A percentile compares a stretch with the other conserved stretches of the same genome.
Conservation (phyloP, 306 rosid species). For the Ormosia emarginata region DNA sequence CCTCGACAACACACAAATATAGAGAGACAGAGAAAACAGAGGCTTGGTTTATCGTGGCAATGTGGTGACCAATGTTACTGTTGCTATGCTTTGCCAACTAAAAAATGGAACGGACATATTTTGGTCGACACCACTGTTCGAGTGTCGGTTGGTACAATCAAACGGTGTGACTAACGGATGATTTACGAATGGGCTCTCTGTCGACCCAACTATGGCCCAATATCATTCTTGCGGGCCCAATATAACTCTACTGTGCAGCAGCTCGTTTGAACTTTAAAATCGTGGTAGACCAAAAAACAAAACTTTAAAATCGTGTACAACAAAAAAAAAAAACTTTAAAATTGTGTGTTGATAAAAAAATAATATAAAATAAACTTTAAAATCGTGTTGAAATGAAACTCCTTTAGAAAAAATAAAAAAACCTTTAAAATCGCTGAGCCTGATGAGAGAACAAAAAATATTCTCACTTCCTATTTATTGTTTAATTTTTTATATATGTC, state of each 20-base stretch:
- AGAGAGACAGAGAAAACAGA: not conserved
- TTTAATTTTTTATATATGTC: too few relatives aligned
- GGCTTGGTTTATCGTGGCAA: not conserved
- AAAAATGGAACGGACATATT: not conserved
- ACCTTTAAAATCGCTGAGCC: too few relatives aligned
- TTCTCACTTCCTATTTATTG: too few relatives aligned
- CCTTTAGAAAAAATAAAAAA: too few relatives aligned
- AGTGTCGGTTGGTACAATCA: slow-evolving; percentile 35
- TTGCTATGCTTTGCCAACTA: not conserved
- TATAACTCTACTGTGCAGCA: not conserved
- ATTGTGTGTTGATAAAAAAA: too few relatives aligned
- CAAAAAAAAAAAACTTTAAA: too few relatives aligned
- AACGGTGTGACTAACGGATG: not conserved
- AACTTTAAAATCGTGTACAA: too few relatives aligned
- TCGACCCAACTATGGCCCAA: slow-evolving; percentile 15
- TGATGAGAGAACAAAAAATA: too few relatives aligned
- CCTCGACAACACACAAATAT: not conserved
- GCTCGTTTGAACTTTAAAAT: not conserved
- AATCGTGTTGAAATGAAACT: too few relatives aligned
- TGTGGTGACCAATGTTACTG: not conserved
- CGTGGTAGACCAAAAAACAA: too few relatives aligned
- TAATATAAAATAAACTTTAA: too few relatives aligned
- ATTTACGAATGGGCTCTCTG: not conserved
- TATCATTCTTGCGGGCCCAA: not conserved
- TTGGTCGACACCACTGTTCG: not conserved